phyloP scores from a whole-genome alignment of 2,329 filamentous ascomycete genomes.

The Fusarium piperis region DNA sequence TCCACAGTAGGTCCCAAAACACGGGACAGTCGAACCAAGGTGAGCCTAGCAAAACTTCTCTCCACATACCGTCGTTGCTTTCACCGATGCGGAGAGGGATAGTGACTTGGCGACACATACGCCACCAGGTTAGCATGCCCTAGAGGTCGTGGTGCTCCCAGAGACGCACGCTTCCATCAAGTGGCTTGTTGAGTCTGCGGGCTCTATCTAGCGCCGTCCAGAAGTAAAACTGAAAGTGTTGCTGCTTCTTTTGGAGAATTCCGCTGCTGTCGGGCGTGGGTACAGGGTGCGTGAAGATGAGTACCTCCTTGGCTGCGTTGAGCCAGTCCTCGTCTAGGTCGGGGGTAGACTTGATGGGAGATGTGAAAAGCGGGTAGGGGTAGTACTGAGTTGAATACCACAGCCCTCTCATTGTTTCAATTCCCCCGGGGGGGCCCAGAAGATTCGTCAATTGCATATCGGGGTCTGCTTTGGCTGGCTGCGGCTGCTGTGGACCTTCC shows the following conservation, averaged over 20 bases:
- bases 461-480: background rate
- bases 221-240: slow-evolving; percentile 36
- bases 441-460: rapidly evolving
- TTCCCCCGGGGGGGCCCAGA: background rate
- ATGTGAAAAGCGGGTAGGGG: slow-evolving; percentile 1
- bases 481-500: background rate
- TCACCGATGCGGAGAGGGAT: background rate
- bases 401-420: background rate
- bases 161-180: background rate
- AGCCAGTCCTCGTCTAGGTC: slow-evolving; percentile 4
- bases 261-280: background rate
- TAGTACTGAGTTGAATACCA: rapidly evolving
- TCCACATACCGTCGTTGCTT: slow-evolving; percentile 39
- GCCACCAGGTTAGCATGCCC: slow-evolving; percentile 42
- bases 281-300: background rate
- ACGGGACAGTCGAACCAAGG: slow-evolving; percentile 44
- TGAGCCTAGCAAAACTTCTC: slow-evolving; percentile 27
- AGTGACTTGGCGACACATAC: slow-evolving; percentile 17
- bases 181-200: background rate
- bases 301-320: background rate
- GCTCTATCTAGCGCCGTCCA: slow-evolving; percentile 40
- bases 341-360: background rate
- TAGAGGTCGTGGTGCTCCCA: slow-evolving; percentile 6
- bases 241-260: background rate
- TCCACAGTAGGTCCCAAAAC: slow-evolving; percentile 26